Base-by-base conservation (phyloP, 495 filamentous ascomycete genomes). In the Penicillium bialowiezense region DNA sequence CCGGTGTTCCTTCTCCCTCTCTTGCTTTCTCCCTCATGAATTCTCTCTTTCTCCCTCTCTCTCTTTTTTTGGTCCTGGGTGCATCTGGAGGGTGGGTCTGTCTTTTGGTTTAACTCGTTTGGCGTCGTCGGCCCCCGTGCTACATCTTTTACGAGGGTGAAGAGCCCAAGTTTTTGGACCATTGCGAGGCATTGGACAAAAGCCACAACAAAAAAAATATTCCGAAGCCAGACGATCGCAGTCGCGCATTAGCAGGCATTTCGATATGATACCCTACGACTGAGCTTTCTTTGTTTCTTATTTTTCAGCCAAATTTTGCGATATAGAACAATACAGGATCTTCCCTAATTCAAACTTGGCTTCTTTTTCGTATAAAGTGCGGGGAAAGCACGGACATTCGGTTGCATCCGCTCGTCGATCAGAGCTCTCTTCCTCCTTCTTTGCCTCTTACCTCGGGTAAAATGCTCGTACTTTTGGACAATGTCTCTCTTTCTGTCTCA, bases 231-330 rank as follows among this genome's bases (percentile, higher is more conserved):
- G 55, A 63, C 64, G 67, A 70, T 68, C 65, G 62, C 68, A 70
- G 70, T 73, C 66, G 60, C 63, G 61, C 61, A 69, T 73, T 70
- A 73, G 68, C 70, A 70, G 70, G 70, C 70, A 69, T 73, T 73
- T 70, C 64, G 67, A 70, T 71, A 70, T 74, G 70, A 74, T 74
- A 74, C 70, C 70, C 70, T 72, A 74, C 67, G 65, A 68, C 67
- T 65, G 67, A 71, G 63, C 65, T 72, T 60, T 51, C 56, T 54
- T 50, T 55, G 47, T 33, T 50, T 54, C 41, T 44, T 13, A 33
- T 48, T 63, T 66, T 56, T 44, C 52, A 59, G 50, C 55, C 57
- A 65, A 26, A 59, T 62, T 66, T 46, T 52, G 48, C 39, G 17
- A 51, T 37, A 51, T 51, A 51, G 48, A 51, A 26, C 28, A 32